Evolutionary conservation across 208 protist species (phyloP).

Genomic region (Trypanosoma cruzi): DNA sequence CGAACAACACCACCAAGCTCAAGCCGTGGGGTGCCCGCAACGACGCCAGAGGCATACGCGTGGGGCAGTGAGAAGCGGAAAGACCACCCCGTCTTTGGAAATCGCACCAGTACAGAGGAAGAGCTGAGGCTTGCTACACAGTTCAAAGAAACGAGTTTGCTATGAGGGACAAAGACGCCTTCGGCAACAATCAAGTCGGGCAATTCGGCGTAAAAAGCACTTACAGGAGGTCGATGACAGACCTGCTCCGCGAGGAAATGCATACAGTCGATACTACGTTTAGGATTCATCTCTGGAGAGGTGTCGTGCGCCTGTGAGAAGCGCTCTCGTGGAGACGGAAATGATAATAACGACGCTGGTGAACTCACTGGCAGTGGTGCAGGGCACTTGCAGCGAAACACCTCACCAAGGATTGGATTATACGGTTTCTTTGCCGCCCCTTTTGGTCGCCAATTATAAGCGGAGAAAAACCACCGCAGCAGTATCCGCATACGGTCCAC

Average conservation of each 20-base stretch:
- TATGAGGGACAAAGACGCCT: slow-evolving; percentile 16
- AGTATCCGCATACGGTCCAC: slow-evolving; percentile 25
- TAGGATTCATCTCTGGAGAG: neutral
- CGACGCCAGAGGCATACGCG: slow-evolving; percentile 22
- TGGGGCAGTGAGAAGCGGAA: slow-evolving; percentile 17
- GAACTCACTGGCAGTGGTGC: neutral
- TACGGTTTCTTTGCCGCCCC: slow-evolving; percentile 35
- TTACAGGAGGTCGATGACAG: slow-evolving; percentile 34
- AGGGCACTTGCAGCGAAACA: slow-evolving; percentile 33
- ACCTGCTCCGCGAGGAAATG: slow-evolving; percentile 39
- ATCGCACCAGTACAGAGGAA: slow-evolving; percentile 15
- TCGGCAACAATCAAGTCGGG: slow-evolving; percentile 19
- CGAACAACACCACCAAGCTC: slow-evolving; percentile 22
- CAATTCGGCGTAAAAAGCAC: slow-evolving; percentile 27
- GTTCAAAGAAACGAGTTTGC: slow-evolving; percentile 26
- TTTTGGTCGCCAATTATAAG: slow-evolving; percentile 25
- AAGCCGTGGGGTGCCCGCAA: slow-evolving; percentile 20
- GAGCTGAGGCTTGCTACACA: slow-evolving; percentile 22
- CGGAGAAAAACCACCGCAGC: slow-evolving; percentile 28
- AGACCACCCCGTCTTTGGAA: slow-evolving; percentile 13
- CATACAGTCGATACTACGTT: neutral
- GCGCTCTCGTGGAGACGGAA: neutral
- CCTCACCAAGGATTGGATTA: slow-evolving; percentile 40
- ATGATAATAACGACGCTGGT: neutral
- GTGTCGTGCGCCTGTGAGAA: too few relatives aligned